These are phyloP conservation scores for Macadamia integrifolia DNA, from an alignment of 164 flowering plant genomes.

Conservation along the genomic window DNA sequence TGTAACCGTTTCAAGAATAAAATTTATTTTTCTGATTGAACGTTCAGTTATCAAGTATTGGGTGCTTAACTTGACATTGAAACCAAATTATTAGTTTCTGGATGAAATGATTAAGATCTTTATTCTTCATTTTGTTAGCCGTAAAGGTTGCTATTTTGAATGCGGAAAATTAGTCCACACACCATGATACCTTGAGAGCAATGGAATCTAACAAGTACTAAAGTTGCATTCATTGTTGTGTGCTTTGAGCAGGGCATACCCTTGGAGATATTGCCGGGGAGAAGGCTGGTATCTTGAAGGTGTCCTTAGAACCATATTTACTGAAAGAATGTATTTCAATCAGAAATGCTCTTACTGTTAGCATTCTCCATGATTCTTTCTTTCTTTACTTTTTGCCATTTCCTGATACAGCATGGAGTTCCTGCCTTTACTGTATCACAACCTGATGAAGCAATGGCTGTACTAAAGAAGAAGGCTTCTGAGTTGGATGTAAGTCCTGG, in stretches of 20 bases:
- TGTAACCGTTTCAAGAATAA: background rate
- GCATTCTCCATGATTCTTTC: slow-evolving; percentile 1
- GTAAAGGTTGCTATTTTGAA: background rate
- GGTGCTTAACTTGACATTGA: background rate
- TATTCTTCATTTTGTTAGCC: background rate
- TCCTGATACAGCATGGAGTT: slow-evolving; percentile 50
- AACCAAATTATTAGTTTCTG: background rate
- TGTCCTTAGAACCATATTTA: slow-evolving; percentile 15
- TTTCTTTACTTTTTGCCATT: background rate
- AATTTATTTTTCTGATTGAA: background rate
- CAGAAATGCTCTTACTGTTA: background rate
- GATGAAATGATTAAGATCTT: background rate
- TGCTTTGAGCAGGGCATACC: slow-evolving; percentile 61
- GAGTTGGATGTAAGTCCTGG: slow-evolving; percentile 55
- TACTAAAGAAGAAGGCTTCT: slow-evolving; percentile 70
- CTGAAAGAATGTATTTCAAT: background rate
- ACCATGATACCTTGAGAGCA: background rate
- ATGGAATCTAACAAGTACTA: background rate
- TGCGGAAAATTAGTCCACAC: background rate
- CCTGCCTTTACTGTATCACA: slow-evolving; percentile 95
- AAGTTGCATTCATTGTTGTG: slow-evolving; percentile 3
- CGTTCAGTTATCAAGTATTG: no score
- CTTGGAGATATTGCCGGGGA: slow-evolving; percentile 93
- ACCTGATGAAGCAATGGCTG: slow-evolving; percentile 94
- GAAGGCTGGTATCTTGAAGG: slow-evolving; percentile 99